Percentiles rank a stretch among this genome's conserved stretches.
Conservation (phyloP, 805 yeast species). For the Lipomyces yamadae region DNA sequence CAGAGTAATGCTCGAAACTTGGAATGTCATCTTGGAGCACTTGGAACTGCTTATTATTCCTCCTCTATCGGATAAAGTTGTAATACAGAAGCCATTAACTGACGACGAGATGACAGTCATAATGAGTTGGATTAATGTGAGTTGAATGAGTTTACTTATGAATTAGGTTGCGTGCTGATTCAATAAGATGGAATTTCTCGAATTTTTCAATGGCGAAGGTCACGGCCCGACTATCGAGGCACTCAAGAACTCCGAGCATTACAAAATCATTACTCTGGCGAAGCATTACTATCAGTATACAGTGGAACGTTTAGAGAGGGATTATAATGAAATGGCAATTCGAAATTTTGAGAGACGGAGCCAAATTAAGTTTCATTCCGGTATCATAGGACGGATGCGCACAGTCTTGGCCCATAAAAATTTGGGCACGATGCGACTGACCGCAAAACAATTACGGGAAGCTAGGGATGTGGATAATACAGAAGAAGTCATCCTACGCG, state of each 20-base stretch:
- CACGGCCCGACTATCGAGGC: conserved; percentile 75
- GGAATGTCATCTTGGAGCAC: conserved; percentile 72
- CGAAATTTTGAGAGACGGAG: conserved; percentile 51
- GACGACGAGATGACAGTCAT: conserved; percentile 67
- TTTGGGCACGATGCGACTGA: conserved; percentile 56
- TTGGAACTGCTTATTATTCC: conserved; percentile 80
- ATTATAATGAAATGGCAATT: conserved; percentile 64
- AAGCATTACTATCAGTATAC: conserved; percentile 58
- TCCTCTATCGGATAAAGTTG: conserved; percentile 53
- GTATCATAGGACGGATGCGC: conserved; percentile 9
- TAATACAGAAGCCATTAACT: conserved; percentile 54
- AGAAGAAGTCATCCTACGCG: conserved; percentile 74
- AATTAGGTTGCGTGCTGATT: neutral
- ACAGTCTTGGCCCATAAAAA: conserved; percentile 78
- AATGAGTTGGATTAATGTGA: conserved; percentile 65
- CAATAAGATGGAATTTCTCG: conserved; percentile 54
- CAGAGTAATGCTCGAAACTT: conserved; percentile 74
- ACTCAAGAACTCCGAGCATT: conserved; percentile 50
- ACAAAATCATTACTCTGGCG: conserved; percentile 18
- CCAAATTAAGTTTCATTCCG: neutral
- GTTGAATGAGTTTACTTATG: neutral
- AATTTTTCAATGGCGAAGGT: conserved; percentile 79
- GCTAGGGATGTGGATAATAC: conserved; percentile 53
- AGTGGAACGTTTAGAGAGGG: conserved; percentile 54
- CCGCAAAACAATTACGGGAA: conserved; percentile 53